A percentile compares a stretch with the other conserved stretches of the same genome.
These are phyloP conservation scores for Moringa oleifera DNA, from an alignment of 345 rosid genomes.

Conservation along the genomic window DNA sequence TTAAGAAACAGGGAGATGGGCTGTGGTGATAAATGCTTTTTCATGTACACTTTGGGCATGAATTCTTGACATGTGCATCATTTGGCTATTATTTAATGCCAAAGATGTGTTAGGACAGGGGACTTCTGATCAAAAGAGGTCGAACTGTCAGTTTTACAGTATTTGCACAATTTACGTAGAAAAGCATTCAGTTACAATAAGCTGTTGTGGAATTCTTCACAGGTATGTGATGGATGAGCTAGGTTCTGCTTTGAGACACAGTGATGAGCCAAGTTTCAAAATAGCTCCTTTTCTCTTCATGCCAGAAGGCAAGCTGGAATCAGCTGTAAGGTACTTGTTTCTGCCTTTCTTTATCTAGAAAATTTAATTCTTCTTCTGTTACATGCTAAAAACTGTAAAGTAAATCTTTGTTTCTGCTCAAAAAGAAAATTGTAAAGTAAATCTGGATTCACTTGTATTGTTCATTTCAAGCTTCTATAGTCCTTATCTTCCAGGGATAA, in stretches of 20 bases:
- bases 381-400: constrained; percentile 1
- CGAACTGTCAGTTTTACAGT: not conserved
- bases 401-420: too few species aligned
- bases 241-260: constrained; percentile 84
- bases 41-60: not conserved
- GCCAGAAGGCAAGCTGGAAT: constrained; percentile 73
- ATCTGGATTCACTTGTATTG: not conserved
- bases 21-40: not conserved
- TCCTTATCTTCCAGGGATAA: not conserved
- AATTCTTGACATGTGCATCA: too few species aligned
- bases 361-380: not conserved
- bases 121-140: not conserved
- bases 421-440: too few species aligned
- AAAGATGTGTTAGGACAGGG: not conserved
- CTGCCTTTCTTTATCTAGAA: not conserved
- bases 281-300: constrained; percentile 91
- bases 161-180: too few species aligned
- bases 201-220: constrained; percentile 13
- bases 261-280: constrained; percentile 85
- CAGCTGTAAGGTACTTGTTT: constrained; percentile 74
- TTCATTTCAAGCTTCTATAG: not conserved
- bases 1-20: not conserved
- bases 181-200: not conserved
- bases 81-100: too few species aligned
- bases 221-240: constrained; percentile 99